Percentiles rank a stretch among this genome's conserved stretches.
These are phyloP conservation scores for Trifolium subterraneum DNA, from an alignment of 306 rosid genomes.

Conservation along the genomic window DNA sequence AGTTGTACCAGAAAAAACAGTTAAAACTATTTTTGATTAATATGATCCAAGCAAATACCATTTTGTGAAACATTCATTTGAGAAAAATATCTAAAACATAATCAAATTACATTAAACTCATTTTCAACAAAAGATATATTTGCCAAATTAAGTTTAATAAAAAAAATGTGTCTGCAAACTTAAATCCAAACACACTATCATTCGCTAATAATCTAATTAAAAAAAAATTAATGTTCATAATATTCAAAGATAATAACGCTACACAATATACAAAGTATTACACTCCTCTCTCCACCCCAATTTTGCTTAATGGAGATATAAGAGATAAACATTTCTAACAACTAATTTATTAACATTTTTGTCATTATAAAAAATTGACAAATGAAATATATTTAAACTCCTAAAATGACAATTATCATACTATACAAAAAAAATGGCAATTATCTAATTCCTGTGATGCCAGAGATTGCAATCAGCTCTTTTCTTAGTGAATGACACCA, in stretches of 20 bases:
- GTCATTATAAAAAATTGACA: not conserved
- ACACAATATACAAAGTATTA: no score
- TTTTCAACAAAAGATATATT: not conserved
- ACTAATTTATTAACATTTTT: not conserved
- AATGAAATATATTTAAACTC: not conserved
- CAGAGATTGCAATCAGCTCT: slow-evolving; percentile 3
- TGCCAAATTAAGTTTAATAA: not conserved
- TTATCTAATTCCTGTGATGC: slow-evolving; percentile 7
- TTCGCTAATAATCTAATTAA: not conserved
- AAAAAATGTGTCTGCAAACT: not conserved
- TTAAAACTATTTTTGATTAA: not conserved
- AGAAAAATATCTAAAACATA: not conserved
- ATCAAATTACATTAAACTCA: not conserved
- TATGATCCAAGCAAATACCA: not conserved
- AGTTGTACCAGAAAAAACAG: not conserved
- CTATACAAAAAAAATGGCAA: no score
- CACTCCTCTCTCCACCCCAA: not conserved
- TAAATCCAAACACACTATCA: not conserved
- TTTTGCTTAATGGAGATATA: not conserved
- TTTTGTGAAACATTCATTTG: not conserved
- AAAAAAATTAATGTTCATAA: not conserved
- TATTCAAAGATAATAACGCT: not conserved
- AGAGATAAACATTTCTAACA: not conserved
- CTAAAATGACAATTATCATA: not conserved
- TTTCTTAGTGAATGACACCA: not conserved